Base-by-base conservation (phyloP, 2,329 filamentous ascomycete genomes). In the Claviceps citrina region DNA sequence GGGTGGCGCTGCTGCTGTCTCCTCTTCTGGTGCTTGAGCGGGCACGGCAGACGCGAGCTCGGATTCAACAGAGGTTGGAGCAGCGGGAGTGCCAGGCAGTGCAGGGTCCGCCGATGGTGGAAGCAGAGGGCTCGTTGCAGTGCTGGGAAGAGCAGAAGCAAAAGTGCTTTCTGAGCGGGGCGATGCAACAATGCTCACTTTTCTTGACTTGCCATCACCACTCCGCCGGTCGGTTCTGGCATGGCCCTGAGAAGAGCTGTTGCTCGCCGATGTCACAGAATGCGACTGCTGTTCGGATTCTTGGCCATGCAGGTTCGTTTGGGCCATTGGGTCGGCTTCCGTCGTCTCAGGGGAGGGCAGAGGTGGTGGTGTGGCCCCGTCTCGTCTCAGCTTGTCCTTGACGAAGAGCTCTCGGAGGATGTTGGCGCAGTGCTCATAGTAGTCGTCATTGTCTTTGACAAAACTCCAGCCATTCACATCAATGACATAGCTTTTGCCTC, bases 391-490 rank as follows among this genome's bases (percentile, higher is more conserved):
- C 52, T 78, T 84, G 58, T 95, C 89, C 47, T 76, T 76, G 47
- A 93, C 68, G 49, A 98, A 96, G 55, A 93, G 84, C 6, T 91
- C 80, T 54, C 79, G 84, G 38, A 98, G 65, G 36, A 96, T 94
- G 44, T 69, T 78, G 18, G 91, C 78, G 50, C 81, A 91, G 53
- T 85, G 84, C 53, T 96, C 84, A 57, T 98, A 98, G 60, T 98
- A 98, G 44, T 93, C 87, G 46, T 95, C 89, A 52, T 98, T 98
- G 58, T 98, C 93, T 59, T 98, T 98, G 58, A 98, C 91, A 53
- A 98, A 98, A 55, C 89, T 96, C 93, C 93, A 98, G 10, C 91
- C 91, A 58, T 98, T 98, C 51, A 98, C 91, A 53, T 98, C 91
- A 49, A 98, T 98, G 36, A 98, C 91, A 61, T 85, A 98, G 57